These are phyloP conservation scores for Angophora floribunda DNA, from an alignment of 345 rosid genomes.

Conservation along the genomic window DNA sequence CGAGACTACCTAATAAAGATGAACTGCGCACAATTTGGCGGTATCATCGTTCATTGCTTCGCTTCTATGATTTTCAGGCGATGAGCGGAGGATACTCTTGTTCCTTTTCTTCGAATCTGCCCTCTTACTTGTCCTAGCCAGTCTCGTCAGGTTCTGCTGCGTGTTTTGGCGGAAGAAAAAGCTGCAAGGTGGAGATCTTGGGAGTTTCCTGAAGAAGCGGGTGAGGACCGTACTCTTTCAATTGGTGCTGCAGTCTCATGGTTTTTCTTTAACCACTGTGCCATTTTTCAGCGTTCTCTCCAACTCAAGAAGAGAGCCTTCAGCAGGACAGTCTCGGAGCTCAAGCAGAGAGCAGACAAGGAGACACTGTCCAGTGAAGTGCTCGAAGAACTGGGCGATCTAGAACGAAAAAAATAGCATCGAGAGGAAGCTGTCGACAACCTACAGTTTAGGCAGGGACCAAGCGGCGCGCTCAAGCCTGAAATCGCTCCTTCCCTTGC, in stretches of 20 bases:
- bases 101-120: slow-evolving; percentile 64
- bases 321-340: slow-evolving; percentile 42
- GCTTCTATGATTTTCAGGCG: slow-evolving; percentile 25
- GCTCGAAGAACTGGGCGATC: slow-evolving; percentile 25
- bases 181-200: slow-evolving; percentile 49
- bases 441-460: slow-evolving; percentile 79
- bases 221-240: slow-evolving; percentile 17
- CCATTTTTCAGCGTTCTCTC: slow-evolving; percentile 43
- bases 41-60: neutral
- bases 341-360: slow-evolving; percentile 35
- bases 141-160: slow-evolving; percentile 63
- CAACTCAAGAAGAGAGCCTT: slow-evolving; percentile 60
- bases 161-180: slow-evolving; percentile 84
- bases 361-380: slow-evolving; percentile 30
- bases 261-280: neutral
- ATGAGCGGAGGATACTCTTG: slow-evolving; percentile 32
- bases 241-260: neutral
- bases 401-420: slow-evolving; percentile 42
- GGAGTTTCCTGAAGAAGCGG: slow-evolving; percentile 60
- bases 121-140: slow-evolving; percentile 41
- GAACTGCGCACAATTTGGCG: neutral
- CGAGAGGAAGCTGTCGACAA: slow-evolving; percentile 63
- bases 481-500: slow-evolving; percentile 41
- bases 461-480: slow-evolving; percentile 3
- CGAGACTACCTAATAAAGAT: neutral